Evolutionary conservation across 106 monocot species (phyloP), one percentile per base, ranked within the genome.

Genomic region (Triglochin maritima): DNA sequence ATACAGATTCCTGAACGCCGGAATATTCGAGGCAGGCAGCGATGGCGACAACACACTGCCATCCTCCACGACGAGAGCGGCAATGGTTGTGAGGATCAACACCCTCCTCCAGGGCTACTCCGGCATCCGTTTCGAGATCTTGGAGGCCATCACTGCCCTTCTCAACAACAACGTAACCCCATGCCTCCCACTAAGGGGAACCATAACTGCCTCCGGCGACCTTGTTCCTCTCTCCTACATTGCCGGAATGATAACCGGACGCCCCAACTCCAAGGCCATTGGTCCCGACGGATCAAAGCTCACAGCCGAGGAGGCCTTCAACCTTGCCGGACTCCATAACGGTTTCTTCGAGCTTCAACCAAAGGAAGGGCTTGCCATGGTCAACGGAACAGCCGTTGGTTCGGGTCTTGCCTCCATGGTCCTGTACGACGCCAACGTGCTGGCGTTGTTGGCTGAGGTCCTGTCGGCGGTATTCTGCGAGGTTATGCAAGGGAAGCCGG

Each of bases 31-130:
- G 4, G 41, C 54, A 9, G 66, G 74, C 4, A 1, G 17, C 6
- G 58, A 65, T 12, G 47, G 48, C 56, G 17, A 7, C 16, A 74
- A 74, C 58, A 66, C 74, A 49, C 17, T 66, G n/a, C 74, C 65
- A 15, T 44, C 74, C 4, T 10, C 65, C 2, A 57, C 74, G 4
- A 56, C 74, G 42, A 63, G 74, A 46, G 74, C 74, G 3, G 74
- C 74, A 16, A 94, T 94, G 86, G 60, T 93, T 6, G 93, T 93
- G 13, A 79, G 93, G 7, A 81, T 86, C 77, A 93, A 93, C 84
- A 93, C 93, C 16, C 90, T 90, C 54, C 71, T 95, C 13, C 94
- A 95, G 64, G 94, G 94, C 44, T 95, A 95, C 90, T 95, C 95
- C 11, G 95, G 90, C 46, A 95, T 95, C 73, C 84, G 95, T 4